Conservation (phyloP, 305 asterid species). For the Fraxinus greggii region DNA sequence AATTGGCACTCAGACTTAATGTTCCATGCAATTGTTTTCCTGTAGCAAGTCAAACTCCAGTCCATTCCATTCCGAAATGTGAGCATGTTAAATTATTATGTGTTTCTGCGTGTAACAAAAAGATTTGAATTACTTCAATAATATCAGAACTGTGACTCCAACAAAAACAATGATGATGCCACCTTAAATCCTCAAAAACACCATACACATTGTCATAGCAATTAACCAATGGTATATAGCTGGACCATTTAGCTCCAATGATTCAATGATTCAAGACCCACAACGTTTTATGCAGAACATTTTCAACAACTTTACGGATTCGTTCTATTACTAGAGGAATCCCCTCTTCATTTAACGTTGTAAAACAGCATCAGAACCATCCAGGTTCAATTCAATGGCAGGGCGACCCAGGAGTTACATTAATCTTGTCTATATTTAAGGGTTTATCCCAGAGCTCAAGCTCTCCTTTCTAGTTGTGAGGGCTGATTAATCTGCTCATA, state of each 20-base stretch:
- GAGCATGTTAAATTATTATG: constrained; percentile 18
- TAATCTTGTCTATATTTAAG: constrained; percentile 61
- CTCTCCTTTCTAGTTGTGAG: constrained; percentile 83
- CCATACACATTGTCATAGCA: constrained; percentile 7
- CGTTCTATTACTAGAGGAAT: constrained; percentile 66
- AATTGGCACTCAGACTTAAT: background rate
- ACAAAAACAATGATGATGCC: background rate
- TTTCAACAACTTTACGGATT: constrained; percentile 60
- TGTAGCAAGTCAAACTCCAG: background rate
- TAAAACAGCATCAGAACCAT: constrained; percentile 89
- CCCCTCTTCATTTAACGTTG: constrained; percentile 56
- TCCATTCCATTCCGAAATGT: constrained; percentile 23
- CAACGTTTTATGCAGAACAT: constrained; percentile 43
- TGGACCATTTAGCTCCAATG: constrained; percentile 29
- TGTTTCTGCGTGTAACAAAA: constrained; percentile 25
- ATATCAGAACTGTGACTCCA: background rate
- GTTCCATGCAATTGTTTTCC: background rate
- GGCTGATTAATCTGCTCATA: constrained; percentile 75
- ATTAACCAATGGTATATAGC: constrained; percentile 28
- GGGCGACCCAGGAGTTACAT: constrained; percentile 81
- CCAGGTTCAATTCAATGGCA: constrained; percentile 97
- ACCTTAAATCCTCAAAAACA: constrained; percentile 24
- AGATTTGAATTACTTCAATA: constrained; percentile 20
- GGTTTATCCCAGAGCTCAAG: constrained; percentile 86
- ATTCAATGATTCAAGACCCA: constrained; percentile 19